Conservation (phyloP, 2,329 filamentous ascomycete species). For the Claviceps sp. region DNA sequence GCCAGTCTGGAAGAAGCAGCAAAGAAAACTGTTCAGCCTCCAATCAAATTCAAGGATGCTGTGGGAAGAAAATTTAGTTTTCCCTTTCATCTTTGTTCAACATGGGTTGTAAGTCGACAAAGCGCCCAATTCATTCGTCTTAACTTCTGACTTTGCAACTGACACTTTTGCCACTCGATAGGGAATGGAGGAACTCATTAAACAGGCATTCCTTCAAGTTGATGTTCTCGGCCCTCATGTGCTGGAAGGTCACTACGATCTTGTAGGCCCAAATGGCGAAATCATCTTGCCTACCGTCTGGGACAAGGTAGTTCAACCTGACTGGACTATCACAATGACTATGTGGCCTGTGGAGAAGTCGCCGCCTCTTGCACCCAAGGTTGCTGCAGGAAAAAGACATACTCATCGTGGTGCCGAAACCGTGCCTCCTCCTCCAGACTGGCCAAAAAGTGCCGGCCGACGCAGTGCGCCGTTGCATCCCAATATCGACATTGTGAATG, state of each 20-base stretch:
- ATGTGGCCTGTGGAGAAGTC: slow-evolving; percentile 45
- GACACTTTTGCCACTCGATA: slow-evolving; percentile 20
- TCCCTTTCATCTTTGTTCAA: slow-evolving; percentile 72
- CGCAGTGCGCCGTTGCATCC: slow-evolving; percentile 1
- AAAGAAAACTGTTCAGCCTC: slow-evolving; percentile 49
- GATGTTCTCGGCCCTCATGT: slow-evolving; percentile 66
- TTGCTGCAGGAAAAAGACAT: slow-evolving; percentile 1
- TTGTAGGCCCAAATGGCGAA: slow-evolving; percentile 65
- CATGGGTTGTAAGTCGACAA: slow-evolving; percentile 55
- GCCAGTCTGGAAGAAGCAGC: slow-evolving; percentile 33
- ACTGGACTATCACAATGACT: slow-evolving; percentile 41
- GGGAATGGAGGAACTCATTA: slow-evolving; percentile 80
- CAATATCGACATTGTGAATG: slow-evolving; percentile 10
- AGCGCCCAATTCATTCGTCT: too few relatives aligned
- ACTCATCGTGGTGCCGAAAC: slow-evolving; percentile 1
- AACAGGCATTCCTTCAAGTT: slow-evolving; percentile 70
- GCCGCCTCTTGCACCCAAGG: background rate
- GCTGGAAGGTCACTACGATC: slow-evolving; percentile 64
- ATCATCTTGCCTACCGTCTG: slow-evolving; percentile 69
- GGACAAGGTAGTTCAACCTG: slow-evolving; percentile 69
- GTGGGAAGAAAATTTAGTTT: slow-evolving; percentile 87
- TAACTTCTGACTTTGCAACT: slow-evolving; percentile 1
- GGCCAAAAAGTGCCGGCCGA: slow-evolving; percentile 3
- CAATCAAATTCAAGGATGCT: slow-evolving; percentile 83
- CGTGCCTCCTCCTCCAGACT: slow-evolving; percentile 9